Evolutionary conservation across 495 filamentous ascomycete genomes (phyloP).

Genomic region (Aspergillus sclerotiicarbonarius): DNA sequence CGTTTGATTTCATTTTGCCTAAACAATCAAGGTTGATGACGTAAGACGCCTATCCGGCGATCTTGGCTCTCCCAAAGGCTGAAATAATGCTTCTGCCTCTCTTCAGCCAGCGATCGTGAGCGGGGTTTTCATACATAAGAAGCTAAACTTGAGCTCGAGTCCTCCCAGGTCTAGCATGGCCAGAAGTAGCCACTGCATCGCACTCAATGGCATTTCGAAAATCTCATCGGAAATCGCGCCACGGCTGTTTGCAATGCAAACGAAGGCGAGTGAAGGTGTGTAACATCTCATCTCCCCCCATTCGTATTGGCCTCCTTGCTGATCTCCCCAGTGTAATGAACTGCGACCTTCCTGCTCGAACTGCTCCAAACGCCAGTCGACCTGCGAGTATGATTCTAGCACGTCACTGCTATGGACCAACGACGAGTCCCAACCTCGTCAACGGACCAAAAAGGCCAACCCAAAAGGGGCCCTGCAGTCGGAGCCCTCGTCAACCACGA

Average conservation of each 20-base stretch:
- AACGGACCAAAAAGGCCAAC: slow-evolving; percentile 4
- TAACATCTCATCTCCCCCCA: background rate
- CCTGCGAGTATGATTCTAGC: slow-evolving; percentile 40
- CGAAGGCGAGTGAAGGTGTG: slow-evolving; percentile 40
- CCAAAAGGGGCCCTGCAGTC: slow-evolving; percentile 19
- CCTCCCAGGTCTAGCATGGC: background rate
- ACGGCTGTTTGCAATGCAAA: slow-evolving; percentile 30
- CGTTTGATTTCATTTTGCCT: background rate
- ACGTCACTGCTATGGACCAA: slow-evolving; percentile 40
- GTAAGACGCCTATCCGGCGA: background rate
- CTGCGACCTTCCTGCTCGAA: slow-evolving; percentile 37
- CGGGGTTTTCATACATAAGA: background rate
- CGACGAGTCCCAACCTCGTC: slow-evolving; percentile 24
- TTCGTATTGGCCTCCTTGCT: background rate
- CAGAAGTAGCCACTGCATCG: background rate
- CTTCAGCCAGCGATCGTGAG: background rate
- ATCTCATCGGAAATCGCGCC: slow-evolving; percentile 30
- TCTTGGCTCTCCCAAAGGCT: no score
- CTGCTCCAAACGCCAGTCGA: slow-evolving; percentile 37
- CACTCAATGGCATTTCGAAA: slow-evolving; percentile 24
- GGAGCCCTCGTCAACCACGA: slow-evolving; percentile 14
- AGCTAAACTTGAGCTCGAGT: no score
- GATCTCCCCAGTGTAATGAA: slow-evolving; percentile 35
- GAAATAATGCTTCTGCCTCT: background rate
- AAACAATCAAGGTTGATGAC: background rate